Evolutionary conservation across 139 green algal species (phyloP), one percentile per base, ranked within the genome.

Genomic region (Protoeuglena noctilucae): DNA sequence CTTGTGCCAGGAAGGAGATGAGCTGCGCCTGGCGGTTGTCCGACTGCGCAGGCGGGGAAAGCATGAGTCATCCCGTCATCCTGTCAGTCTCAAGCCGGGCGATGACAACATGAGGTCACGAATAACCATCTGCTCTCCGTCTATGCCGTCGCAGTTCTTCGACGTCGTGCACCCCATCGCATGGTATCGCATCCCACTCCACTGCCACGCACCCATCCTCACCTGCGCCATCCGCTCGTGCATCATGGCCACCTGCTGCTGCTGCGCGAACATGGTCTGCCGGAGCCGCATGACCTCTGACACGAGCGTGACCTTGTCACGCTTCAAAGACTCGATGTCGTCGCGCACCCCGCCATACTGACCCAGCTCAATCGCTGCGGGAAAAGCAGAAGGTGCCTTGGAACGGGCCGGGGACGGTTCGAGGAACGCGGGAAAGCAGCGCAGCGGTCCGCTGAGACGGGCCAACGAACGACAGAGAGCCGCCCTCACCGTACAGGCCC

Each of bases 291-390:
- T 75, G 4, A 95, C 71, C 73, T 95, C 86, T 57, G 85, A 53
- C 76, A 90, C 84, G 16, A 95, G 65, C 43, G 90, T 55, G 26
- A 79, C 84, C 51, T 89, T 92, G 61, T 95, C 86, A 1, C 86
- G 68, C 62, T 93, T 92, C 17, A 93, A 61, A 12, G 55, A 39
- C 40, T 89, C 81, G 55, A 95, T 71, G 48, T 93, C 81, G 53
- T 87, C 76, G 28, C 65, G 54, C 45, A 84, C 57, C 2, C 80
- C 82, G 17, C 83, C 83, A 64, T 80, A 93, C 2, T 69, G 51
- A 2, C 86, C 86, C 12, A 94, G 53, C 77, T 94, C 66, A 48
- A 75, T 4, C 23, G 17, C 30, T 9, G 24, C 14, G 16, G 59
- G 29, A 18, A 39, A 48, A 55, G 27, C 30, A 57, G 19, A 40